Evolutionary conservation across 371 early-diverging fungal species (phyloP).

Genomic region (Rhizopus microsporus): DNA sequence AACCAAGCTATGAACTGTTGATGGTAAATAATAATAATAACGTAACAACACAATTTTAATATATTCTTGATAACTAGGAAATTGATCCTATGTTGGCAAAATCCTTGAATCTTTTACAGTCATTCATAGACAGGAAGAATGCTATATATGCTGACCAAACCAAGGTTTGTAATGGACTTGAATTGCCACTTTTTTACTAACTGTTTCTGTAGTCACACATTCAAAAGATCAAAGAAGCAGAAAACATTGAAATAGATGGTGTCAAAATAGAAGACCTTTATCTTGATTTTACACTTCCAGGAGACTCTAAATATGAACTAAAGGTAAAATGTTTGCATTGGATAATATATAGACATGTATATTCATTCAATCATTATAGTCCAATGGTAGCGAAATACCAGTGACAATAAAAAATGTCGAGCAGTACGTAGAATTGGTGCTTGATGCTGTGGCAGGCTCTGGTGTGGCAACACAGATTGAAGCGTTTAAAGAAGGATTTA

Average conservation of each 20-base stretch:
- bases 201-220: slow-evolving; percentile 25
- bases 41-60: slow-evolving; percentile 18
- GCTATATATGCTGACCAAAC: slow-evolving; percentile 51
- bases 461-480: slow-evolving; percentile 75
- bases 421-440: slow-evolving; percentile 69
- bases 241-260: slow-evolving; percentile 52
- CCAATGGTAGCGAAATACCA: slow-evolving; percentile 61
- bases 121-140: slow-evolving; percentile 56
- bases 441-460: slow-evolving; percentile 68
- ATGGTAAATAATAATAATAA: slow-evolving; percentile 27
- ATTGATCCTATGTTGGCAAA: slow-evolving; percentile 72
- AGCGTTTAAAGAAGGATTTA: slow-evolving; percentile 84
- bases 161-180: slow-evolving; percentile 17
- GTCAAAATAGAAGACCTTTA: slow-evolving; percentile 64
- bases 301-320: slow-evolving; percentile 64
- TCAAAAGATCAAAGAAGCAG: slow-evolving; percentile 37
- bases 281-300: slow-evolving; percentile 87
- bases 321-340: slow-evolving; percentile 36
- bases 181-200: background rate
- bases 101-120: slow-evolving; percentile 67
- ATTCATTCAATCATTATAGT: slow-evolving; percentile 15
- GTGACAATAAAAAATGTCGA: slow-evolving; percentile 79
- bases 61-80: slow-evolving; percentile 31
- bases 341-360: background rate
- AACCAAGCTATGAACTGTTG: slow-evolving; percentile 23